Evolutionary conservation across 2,329 filamentous ascomycete species (phyloP), one percentile per base, ranked within the genome.

Genomic region (Lachnellula hyalina): DNA sequence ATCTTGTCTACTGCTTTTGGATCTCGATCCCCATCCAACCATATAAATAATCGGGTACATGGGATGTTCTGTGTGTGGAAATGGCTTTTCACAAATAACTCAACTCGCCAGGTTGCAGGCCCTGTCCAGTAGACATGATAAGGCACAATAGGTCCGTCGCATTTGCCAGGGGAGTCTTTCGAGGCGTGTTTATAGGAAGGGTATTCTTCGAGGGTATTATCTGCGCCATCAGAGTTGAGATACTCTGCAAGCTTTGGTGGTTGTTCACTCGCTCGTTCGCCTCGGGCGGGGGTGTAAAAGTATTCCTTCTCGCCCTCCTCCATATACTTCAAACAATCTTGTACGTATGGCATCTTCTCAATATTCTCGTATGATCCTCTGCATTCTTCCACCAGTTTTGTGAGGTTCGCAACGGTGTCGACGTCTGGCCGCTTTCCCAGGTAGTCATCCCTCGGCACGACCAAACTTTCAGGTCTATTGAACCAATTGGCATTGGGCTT

Each of bases 61-160:
- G 79, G 75, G 25, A 81, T 66, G 56, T 81, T 81, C 57, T 82
- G 79, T 1, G 78, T 81, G 63, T 81, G 77, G 1, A 82, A 73
- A 62, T 81, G 79, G 52, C 75, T 76, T 69, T 82, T 82, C 69
- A 81, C 69, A 60, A 82, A 81, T 32, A 78, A 70, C 60, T 81
- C 79, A 42, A 81, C 76, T 44, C 79, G 71, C 79, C 79, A 82
- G 3, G 77, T 81, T 3, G 78, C 77, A 8, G 77, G 75, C 3
- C 79, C 79, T 7, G 77, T 79, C 79, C 79, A 81, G 72, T 81
- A 81, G 28, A 76, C 74, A 60, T 82, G 79, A 50, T 77, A 81
- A 4, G 77, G 77, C 32, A 80, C 73, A 58, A 81, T 77, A n/a
- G 78, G 77, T 2, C 79, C 79, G 42, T 77, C 71, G 58, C 79